Evolutionary conservation across 2,329 filamentous ascomycete species (phyloP).

Genomic region (Colletotrichum sp.): DNA sequence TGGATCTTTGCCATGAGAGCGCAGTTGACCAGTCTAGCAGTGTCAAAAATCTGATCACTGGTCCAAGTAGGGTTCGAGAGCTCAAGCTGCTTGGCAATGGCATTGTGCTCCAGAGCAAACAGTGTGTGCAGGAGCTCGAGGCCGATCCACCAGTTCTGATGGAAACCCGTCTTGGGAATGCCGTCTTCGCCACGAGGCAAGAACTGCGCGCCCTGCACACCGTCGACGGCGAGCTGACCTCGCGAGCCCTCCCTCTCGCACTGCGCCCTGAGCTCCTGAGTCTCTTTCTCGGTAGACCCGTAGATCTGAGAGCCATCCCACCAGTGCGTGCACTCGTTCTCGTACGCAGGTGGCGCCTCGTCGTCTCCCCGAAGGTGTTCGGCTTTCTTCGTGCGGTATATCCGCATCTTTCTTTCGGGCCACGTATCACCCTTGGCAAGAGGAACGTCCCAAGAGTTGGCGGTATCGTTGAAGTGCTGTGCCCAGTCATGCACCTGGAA

Average conservation of each 20-base stretch:
- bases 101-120: not conserved
- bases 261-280: not conserved
- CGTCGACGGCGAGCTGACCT: not conserved
- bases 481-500: constrained; percentile 52
- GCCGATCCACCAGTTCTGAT: not conserved
- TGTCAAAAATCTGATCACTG: not conserved
- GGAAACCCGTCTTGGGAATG: not conserved
- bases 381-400: not conserved
- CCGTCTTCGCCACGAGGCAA: not conserved
- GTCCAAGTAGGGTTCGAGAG: not conserved
- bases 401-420: not conserved
- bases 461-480: constrained; percentile 29
- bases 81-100: not conserved
- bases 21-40: not conserved
- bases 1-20: not conserved
- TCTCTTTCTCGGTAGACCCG: not conserved
- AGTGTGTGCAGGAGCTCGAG: not conserved
- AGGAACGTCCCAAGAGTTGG: not conserved
- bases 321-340: not conserved
- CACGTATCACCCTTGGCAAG: not conserved
- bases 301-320: not conserved
- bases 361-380: not conserved
- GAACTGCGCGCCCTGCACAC: not conserved
- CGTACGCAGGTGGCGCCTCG: not conserved
- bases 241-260: not conserved